Evolutionary conservation across 441 rosid genomes (phyloP).

Genomic region (Jatropha multifida): DNA sequence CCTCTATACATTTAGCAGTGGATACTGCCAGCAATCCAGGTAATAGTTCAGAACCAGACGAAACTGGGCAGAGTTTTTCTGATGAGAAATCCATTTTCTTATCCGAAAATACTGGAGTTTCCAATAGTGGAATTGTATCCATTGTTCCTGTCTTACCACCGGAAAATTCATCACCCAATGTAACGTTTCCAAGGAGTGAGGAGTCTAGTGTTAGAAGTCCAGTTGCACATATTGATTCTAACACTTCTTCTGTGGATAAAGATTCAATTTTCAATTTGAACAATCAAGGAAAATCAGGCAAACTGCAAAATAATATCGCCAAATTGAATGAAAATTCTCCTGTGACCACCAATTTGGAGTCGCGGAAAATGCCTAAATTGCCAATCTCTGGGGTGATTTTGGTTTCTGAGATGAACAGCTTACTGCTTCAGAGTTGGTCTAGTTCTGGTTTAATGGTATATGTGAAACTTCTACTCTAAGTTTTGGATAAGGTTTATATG

Average conservation of each 20-base stretch:
- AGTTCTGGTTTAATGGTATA: conserved; percentile 43
- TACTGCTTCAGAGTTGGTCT: conserved; percentile 50
- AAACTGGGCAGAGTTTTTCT: conserved; percentile 23
- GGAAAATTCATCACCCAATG: conserved; percentile 19
- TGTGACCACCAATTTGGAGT: conserved; percentile 26
- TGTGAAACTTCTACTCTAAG: conserved; percentile 11
- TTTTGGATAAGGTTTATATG: conserved; percentile 8
- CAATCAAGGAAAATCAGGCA: conserved; percentile 28
- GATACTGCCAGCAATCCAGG: conserved; percentile 11
- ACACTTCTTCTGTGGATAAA: conserved; percentile 24
- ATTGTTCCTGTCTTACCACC: conserved; percentile 14
- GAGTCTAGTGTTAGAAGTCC: conserved; percentile 19
- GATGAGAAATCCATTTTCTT: conserved; percentile 22
- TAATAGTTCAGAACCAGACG: conserved; percentile 18
- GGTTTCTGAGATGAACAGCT: conserved; percentile 55
- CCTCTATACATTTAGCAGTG: conserved; percentile 8
- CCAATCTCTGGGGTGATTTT: conserved; percentile 41
- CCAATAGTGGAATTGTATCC: conserved; percentile 17
- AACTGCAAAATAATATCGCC: conserved; percentile 22
- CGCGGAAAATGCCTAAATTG: conserved; percentile 30
- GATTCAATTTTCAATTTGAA: conserved; percentile 22
- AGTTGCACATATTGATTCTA: conserved; percentile 18
- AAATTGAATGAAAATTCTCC: conserved; percentile 22
- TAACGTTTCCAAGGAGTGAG: conserved; percentile 13
- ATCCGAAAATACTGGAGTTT: conserved; percentile 20